Conservation (phyloP, 129 eudicot genomes). For the Scalesia atractyloides region DNA sequence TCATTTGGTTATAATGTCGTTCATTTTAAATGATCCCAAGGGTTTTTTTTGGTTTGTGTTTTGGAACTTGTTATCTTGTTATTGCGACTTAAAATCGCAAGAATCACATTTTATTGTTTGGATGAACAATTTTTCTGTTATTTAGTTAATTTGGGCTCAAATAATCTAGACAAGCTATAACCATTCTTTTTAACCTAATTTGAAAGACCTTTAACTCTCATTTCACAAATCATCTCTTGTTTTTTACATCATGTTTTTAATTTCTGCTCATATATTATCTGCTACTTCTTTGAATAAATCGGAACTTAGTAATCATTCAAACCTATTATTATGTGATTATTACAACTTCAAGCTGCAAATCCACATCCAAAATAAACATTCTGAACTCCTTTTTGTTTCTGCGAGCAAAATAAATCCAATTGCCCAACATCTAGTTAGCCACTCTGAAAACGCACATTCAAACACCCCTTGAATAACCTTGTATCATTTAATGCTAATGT, state of each 20-base stretch:
- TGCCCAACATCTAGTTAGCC: neutral
- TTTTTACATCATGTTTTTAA: neutral
- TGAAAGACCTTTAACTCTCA: neutral
- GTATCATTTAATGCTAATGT: neutral
- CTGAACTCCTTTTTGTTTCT: neutral
- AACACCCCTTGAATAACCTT: neutral
- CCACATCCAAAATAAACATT: neutral
- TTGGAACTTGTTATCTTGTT: too few relatives aligned
- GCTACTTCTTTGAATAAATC: neutral
- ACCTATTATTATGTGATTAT: neutral
- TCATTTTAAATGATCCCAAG: neutral
- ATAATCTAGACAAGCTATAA: neutral
- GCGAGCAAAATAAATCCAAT: neutral
- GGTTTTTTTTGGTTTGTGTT: neutral
- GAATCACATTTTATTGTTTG: too few relatives aligned
- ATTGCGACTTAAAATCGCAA: too few relatives aligned
- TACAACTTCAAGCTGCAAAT: neutral
- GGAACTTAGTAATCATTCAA: neutral
- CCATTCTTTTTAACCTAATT: neutral
- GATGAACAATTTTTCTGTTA: too few relatives aligned
- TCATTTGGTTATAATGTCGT: too few relatives aligned
- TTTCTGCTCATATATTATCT: neutral
- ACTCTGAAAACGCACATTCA: neutral
- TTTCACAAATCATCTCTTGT: neutral
- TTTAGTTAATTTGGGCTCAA: neutral